Evolutionary conservation across 495 filamentous ascomycete species (phyloP), one percentile per base, ranked within the genome.

Genomic region (Penicillium pulvis): DNA sequence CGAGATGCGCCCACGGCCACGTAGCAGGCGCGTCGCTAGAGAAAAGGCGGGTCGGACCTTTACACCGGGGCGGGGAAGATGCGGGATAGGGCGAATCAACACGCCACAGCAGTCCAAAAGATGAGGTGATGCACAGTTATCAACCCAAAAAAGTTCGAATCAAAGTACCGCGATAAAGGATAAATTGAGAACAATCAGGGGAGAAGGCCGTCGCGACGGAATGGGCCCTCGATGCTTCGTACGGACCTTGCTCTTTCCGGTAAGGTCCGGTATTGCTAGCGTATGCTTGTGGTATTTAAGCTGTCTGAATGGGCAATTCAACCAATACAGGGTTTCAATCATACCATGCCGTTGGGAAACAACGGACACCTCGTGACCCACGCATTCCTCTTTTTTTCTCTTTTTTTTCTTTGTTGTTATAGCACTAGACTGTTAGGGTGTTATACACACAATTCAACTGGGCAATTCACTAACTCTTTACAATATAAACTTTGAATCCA

Each of bases 21-120:
- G 77, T 79, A 76, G 73, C 77, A 78, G 69, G 77, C 76, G 77
- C 77, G 77, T 78, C 66, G 60, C 55, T 61, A 36, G 53, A 51
- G 47, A 49, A 42, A 45, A 43, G 36, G 41, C 14, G 52, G 52
- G 19, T 58, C 57, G 51, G 46, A 56, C 17, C 11, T 50, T 31
- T 51, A 30, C 45, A 59, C 60, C 63, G 45, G 39, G 36, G 39
- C 10, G 10, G 14, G 36, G 24, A 20, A 20, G 20, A 44, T 45
- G 50, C 31, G 51, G 41, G 23, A 24, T n/a, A 30, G 23, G 16
- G 50, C n/a, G 8, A 43, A n/a, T 52, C 46, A 41, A 12, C 39
- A 43, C 48, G 41, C 30, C 48, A 31, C 30, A 35, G 48, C 14
- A 55, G 26, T 35, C 49, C 35, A 53, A 35, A 11, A 17, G 24